phyloP scores from a whole-genome alignment of 2,329 filamentous ascomycete species.

The Dichotomopilus funicola region DNA sequence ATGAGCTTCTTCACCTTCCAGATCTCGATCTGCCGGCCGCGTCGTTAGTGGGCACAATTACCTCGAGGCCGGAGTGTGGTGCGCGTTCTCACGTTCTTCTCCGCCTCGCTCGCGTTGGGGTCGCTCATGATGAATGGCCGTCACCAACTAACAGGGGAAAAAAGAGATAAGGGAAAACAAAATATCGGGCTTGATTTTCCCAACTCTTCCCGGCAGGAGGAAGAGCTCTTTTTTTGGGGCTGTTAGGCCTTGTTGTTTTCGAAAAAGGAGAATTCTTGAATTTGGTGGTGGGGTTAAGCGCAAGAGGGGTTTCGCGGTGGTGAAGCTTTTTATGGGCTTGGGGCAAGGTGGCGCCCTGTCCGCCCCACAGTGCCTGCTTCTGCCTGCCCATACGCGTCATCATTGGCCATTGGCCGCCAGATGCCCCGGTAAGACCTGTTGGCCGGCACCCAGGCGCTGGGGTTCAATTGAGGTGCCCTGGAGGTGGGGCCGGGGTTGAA shows the following conservation, averaged over 20 bases:
- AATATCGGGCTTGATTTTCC: slow-evolving; percentile 12
- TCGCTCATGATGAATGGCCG: slow-evolving; percentile 68
- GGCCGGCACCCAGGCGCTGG: neutral
- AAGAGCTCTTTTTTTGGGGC: slow-evolving; percentile 3
- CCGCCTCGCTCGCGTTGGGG: slow-evolving; percentile 81
- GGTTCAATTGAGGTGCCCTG: no score
- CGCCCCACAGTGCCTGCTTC: slow-evolving; percentile 11
- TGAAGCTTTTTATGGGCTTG: slow-evolving; percentile 19
- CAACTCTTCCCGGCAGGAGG: slow-evolving; percentile 18
- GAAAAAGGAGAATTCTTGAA: slow-evolving; percentile 11
- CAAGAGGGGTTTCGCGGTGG: slow-evolving; percentile 22
- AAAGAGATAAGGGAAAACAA: slow-evolving; percentile 20
- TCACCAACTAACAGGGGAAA: slow-evolving; percentile 10
- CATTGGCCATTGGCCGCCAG: slow-evolving; percentile 8
- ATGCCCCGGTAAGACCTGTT: slow-evolving; percentile 3
- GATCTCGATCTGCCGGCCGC: slow-evolving; percentile 55
- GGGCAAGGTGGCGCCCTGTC: slow-evolving; percentile 11
- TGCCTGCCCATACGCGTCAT: neutral
- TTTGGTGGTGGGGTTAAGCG: slow-evolving; percentile 23
- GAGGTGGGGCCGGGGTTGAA: neutral
- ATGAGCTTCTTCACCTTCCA: slow-evolving; percentile 99
- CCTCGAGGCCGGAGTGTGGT: neutral
- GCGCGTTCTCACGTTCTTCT: slow-evolving; percentile 74
- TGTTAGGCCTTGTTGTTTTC: slow-evolving; percentile 7
- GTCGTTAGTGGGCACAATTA: slow-evolving; percentile 15